A percentile compares a stretch with the other conserved stretches of the same genome.
Conservation (phyloP, 2,329 filamentous ascomycete genomes). For the Botrytis sinoallii region DNA sequence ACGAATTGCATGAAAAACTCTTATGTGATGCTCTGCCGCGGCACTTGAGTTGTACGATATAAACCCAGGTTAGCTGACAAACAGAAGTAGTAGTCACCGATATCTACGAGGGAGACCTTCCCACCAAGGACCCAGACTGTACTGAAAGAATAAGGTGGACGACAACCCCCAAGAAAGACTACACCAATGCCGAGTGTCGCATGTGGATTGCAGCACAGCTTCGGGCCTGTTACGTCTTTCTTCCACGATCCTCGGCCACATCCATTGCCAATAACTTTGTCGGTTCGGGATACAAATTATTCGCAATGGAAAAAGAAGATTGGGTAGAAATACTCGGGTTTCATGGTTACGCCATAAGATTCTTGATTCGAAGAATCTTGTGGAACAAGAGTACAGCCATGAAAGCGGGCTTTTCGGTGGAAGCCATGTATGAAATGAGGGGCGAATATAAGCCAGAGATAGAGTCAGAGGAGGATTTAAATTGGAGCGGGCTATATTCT, state of each 20-base stretch:
- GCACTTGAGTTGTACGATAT: neutral
- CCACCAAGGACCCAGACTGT: neutral
- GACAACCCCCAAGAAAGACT: neutral
- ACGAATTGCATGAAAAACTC: neutral
- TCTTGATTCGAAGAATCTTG: slow-evolving; percentile 5
- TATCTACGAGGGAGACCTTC: neutral
- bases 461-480: neutral
- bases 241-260: neutral
- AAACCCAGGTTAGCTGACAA: neutral
- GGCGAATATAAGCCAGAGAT: neutral
- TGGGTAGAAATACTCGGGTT: neutral
- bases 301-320: neutral
- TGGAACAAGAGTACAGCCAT: neutral
- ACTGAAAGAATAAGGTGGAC: neutral
- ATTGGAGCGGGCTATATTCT: slow-evolving; percentile 4
- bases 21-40: neutral
- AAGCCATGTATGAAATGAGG: neutral
- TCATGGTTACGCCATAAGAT: neutral
- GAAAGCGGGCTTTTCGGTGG: neutral
- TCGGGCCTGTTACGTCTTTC: neutral
- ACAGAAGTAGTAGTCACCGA: neutral
- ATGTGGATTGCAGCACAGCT: slow-evolving; percentile 4
- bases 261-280: neutral
- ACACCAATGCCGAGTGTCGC: neutral
- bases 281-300: neutral